A percentile compares a stretch with the other conserved stretches of the same genome.
Evolutionary conservation across 2,329 filamentous ascomycete species (phyloP).

Genomic region (Pestalotiopsis sp.): DNA sequence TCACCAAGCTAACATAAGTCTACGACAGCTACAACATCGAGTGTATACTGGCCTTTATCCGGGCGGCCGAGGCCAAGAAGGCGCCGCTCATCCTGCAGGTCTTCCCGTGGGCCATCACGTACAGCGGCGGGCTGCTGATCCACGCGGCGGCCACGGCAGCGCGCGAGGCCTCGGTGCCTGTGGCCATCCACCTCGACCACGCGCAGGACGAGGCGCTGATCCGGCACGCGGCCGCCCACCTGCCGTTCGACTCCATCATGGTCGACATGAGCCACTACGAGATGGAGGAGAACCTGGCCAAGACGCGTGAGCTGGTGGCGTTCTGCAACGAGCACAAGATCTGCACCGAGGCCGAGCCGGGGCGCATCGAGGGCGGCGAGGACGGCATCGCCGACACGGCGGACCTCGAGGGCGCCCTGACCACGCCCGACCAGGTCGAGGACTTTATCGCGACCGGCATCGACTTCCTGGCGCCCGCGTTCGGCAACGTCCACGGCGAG

Average conservation of each 20-base stretch:
- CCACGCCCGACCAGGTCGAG: constrained; percentile 68
- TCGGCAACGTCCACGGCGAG: constrained; percentile 77
- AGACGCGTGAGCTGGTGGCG: constrained; percentile 63
- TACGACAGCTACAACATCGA: constrained; percentile 65
- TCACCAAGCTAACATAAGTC: not conserved
- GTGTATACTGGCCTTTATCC: constrained; percentile 56
- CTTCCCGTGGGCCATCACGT: constrained; percentile 72
- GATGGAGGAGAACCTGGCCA: constrained; percentile 68
- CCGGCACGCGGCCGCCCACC: constrained; percentile 53
- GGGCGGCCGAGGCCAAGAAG: constrained; percentile 52
- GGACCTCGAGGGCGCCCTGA: constrained; percentile 53
- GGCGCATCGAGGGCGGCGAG: constrained; percentile 68
- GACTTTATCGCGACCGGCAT: constrained; percentile 74
- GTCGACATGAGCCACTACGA: constrained; percentile 78
- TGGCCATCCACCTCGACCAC: constrained; percentile 69
- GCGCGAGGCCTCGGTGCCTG: constrained; percentile 56
- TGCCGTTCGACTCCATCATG: constrained; percentile 73
- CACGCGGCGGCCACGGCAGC: constrained; percentile 59
- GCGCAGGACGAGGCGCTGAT: constrained; percentile 64
- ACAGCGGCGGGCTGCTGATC: constrained; percentile 56
- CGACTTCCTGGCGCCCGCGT: constrained; percentile 74
- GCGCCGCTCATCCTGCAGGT: constrained; percentile 69
- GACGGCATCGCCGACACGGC: constrained; percentile 64
- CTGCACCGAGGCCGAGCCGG: constrained; percentile 71
- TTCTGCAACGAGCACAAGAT: constrained; percentile 69